These are phyloP conservation scores for Tricholoma saponaceum DNA, from an alignment of 768 basidiomycete species.

Conservation along the genomic window DNA sequence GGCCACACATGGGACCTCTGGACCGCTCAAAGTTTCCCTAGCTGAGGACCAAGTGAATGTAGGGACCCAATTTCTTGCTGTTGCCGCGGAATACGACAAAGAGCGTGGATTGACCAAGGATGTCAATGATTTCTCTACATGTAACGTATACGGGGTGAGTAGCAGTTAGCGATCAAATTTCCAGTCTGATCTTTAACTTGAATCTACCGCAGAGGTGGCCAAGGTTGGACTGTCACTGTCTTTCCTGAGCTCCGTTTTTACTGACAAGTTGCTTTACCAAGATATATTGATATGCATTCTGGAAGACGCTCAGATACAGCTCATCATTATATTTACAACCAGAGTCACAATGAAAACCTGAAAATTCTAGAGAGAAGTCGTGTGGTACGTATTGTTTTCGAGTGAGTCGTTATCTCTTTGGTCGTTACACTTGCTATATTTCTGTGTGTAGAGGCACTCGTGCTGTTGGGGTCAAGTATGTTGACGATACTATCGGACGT, in stretches of 20 bases:
- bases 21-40: conserved; percentile 48
- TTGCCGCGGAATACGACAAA: conserved; percentile 44
- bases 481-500: conserved; percentile 29
- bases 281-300: conserved; percentile 50
- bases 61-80: conserved; percentile 41
- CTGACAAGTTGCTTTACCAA: conserved; percentile 18
- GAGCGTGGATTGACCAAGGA: conserved; percentile 41
- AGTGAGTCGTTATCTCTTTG: conserved; percentile 27
- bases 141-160: conserved; percentile 47
- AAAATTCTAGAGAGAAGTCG: conserved; percentile 34
- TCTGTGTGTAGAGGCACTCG: conserved; percentile 26
- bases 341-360: conserved; percentile 41
- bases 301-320: conserved; percentile 57
- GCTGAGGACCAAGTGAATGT: conserved; percentile 36
- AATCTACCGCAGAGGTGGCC: conserved; percentile 45
- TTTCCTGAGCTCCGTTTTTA: background rate
- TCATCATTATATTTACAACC: conserved; percentile 48
- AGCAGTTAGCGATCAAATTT: background rate
- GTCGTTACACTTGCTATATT: background rate
- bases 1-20: conserved; percentile 41
- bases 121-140: conserved; percentile 39
- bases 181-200: background rate
- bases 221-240: conserved; percentile 32
- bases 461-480: conserved; percentile 52
- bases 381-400: conserved; percentile 46